phyloP scores from a whole-genome alignment of 2,329 filamentous ascomycete genomes.

The Microascus cirrosus region DNA sequence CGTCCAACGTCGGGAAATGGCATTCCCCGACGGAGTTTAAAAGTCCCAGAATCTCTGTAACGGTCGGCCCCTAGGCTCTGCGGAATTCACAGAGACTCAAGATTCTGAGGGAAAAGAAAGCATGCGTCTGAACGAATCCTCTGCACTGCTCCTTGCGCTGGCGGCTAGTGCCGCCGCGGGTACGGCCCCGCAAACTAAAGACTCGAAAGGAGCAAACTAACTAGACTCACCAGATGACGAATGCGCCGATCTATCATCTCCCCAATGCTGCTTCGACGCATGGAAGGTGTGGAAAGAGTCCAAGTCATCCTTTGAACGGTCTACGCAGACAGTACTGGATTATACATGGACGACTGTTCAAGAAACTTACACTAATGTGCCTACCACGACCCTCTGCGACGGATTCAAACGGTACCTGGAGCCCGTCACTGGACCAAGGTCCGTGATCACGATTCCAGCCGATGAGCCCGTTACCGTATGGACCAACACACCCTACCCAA shows the following conservation, averaged over 20 bases:
- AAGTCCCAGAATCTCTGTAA: no score
- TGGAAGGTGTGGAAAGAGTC: neutral
- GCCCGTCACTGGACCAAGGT: neutral
- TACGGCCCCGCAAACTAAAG: neutral
- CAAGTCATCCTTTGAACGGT: neutral
- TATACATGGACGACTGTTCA: neutral
- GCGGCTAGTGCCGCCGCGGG: neutral
- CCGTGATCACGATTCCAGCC: neutral
- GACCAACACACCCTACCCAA: neutral
- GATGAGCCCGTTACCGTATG: slow-evolving; percentile 1
- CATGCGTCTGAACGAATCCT: no score
- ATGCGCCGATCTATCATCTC: neutral
- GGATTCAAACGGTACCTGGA: slow-evolving; percentile 1
- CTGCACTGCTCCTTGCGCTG: neutral
- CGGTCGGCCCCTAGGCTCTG: no score
- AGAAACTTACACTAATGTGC: neutral
- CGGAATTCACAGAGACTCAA: no score
- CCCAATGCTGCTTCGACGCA: slow-evolving; percentile 1
- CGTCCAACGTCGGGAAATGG: no score
- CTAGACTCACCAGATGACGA: neutral
- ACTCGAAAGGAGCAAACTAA: neutral
- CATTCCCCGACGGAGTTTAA: no score
- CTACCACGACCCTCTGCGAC: slow-evolving; percentile 3
- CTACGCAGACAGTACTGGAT: neutral
- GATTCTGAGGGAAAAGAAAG: no score